Percentiles rank a stretch among this genome's conserved stretches.
Conservation (phyloP, 2,329 filamentous ascomycete genomes). For the Ceratocystis harringtonii region DNA sequence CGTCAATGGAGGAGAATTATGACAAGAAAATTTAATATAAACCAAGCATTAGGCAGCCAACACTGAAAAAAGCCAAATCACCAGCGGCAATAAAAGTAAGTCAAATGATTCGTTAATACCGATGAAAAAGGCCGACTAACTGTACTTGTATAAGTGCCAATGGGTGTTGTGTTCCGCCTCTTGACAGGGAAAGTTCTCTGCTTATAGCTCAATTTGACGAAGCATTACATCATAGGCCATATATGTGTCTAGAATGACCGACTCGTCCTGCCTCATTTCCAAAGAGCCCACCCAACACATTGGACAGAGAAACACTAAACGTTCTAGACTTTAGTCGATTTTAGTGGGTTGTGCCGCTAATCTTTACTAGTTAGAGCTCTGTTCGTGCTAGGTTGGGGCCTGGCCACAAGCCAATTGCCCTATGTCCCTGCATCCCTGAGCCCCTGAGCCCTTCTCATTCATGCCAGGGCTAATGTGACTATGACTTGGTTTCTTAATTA, state of each 20-base stretch:
- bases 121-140: neutral
- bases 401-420: neutral
- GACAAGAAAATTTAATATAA: neutral
- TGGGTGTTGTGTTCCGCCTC: no score
- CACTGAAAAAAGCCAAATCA: neutral
- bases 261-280: neutral
- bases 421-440: neutral
- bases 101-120: no score
- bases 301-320: neutral
- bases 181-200: no score
- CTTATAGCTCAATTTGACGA: neutral
- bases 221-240: neutral
- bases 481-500: neutral
- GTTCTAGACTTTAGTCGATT: neutral
- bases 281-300: neutral
- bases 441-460: constrained; percentile 3
- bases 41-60: neutral
- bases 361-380: neutral
- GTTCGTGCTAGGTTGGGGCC: neutral
- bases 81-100: neutral
- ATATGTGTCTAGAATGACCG: no score
- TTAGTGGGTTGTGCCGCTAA: neutral
- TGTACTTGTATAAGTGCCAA: neutral
- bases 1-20: no score
- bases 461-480: neutral